Base-by-base conservation (phyloP, 2,329 filamentous ascomycete species). In the Sclerotinia trifoliorum region DNA sequence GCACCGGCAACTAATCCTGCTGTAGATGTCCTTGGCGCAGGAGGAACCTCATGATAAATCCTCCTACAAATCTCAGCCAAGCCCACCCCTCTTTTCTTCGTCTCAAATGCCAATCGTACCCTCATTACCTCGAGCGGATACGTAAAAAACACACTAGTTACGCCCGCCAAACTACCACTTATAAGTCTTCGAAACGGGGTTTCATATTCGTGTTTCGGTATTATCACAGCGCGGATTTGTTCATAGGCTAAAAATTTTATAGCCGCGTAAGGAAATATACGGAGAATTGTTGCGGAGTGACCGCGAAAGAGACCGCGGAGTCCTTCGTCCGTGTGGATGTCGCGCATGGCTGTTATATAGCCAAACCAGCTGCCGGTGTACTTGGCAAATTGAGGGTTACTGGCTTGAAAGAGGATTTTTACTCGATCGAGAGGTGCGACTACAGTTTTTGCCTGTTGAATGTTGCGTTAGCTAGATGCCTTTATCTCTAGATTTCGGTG, bases 241-340 rank as follows among this genome's bases (percentile, higher is more conserved):
- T 99, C 95, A 81, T 99, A 99, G 57, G 94, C 94, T 54, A 99
- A 86, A 77, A 99, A 99, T 77, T 99, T 99, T 80, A 98, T 97
- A 57, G 92, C 94, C 21, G 94, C 95, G 79, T 99, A 99, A 7
- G 95, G 95, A 75, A 98, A 99, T 71, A 99, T 96, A 72, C 95
- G 90, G 65, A 98, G 84, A 3, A 99, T 83, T 0, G 95, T 99
- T 3, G 94, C 95, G 5, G 93, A 97, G 79, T 99, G 95, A 8
- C 95, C 95, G 65, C 95, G 90, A 80, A 93, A 99, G 8, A 99
- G 84, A 1, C 95, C 95, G 15, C 83, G 78, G 2, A 86, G 72
- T 49, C 95, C 95, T 71, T 96, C 91, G 57, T 87, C 83, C 32
- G 79, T 81, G 75, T 95, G 92, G 71, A 99, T 98, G 75, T 94